phyloP scores from a whole-genome alignment of 2,329 filamentous ascomycete genomes.

The Colletotrichum spaethianum region DNA sequence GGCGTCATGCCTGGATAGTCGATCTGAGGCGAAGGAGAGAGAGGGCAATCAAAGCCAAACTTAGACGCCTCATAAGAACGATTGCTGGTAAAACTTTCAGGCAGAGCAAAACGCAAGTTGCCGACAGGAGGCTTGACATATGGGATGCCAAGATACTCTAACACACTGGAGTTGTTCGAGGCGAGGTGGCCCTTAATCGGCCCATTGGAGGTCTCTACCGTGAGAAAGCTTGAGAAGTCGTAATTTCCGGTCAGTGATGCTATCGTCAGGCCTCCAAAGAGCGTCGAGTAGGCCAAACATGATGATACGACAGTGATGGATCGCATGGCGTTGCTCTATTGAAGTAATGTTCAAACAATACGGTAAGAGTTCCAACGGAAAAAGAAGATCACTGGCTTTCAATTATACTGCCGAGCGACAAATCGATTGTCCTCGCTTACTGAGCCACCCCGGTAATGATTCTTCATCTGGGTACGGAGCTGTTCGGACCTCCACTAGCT shows the following conservation, averaged over 20 bases:
- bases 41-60: conserved; percentile 49
- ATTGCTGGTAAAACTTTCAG: conserved; percentile 45
- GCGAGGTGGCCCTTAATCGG: conserved; percentile 51
- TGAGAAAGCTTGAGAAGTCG: conserved; percentile 41
- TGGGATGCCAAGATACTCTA: conserved; percentile 55
- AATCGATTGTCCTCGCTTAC: neutral
- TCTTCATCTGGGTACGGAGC: neutral
- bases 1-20: conserved; percentile 48
- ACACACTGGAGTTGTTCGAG: conserved; percentile 48
- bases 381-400: too few relatives aligned
- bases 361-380: too few relatives aligned
- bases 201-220: conserved; percentile 51
- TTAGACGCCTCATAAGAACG: conserved; percentile 43
- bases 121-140: conserved; percentile 48
- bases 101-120: conserved; percentile 45
- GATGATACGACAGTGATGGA: neutral
- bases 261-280: neutral
- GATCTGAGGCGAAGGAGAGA: conserved; percentile 45
- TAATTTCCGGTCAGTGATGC: conserved; percentile 11
- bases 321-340: neutral
- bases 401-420: neutral
- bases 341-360: too few relatives aligned
- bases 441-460: neutral
- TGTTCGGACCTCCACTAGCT: neutral
- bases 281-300: neutral